Percentiles rank a stretch among this genome's conserved stretches.
Evolutionary conservation across 257 asterid genomes (phyloP).

Genomic region (Euphrasia confusa): DNA sequence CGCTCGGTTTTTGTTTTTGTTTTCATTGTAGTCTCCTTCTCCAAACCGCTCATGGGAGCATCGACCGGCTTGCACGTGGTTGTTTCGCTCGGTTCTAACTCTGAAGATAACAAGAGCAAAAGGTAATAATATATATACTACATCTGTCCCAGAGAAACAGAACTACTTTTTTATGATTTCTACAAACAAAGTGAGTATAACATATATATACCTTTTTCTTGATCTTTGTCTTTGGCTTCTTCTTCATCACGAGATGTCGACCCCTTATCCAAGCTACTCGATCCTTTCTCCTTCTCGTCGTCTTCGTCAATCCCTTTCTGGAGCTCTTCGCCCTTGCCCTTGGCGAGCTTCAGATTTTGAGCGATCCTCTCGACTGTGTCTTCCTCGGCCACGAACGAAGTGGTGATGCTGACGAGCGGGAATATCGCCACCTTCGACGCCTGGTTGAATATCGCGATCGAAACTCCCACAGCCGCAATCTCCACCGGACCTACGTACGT

Average conservation of each 20-base stretch:
- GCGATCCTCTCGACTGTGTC: conserved; percentile 51
- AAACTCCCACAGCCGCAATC: conserved; percentile 84
- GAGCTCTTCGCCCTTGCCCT: background rate
- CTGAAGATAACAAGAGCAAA: background rate
- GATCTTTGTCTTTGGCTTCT: conserved; percentile 24
- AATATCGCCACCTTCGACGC: conserved; percentile 81
- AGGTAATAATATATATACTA: background rate
- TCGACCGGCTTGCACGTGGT: background rate
- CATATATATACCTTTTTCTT: background rate
- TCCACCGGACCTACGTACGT: conserved; percentile 62
- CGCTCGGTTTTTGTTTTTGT: conserved; percentile 29
- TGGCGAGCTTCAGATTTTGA: conserved; percentile 17
- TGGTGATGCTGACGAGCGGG: conserved; percentile 88
- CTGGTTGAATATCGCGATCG: conserved; percentile 83
- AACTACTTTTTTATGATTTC: background rate
- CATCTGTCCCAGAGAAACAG: too few relatives aligned
- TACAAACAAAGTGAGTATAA: background rate
- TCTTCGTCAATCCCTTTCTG: conserved; percentile 5
- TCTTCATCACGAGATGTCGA: background rate
- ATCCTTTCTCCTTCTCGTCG: conserved; percentile 29
- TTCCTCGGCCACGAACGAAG: conserved; percentile 95
- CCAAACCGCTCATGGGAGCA: background rate
- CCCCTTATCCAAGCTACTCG: conserved; percentile 5
- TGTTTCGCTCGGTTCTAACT: background rate
- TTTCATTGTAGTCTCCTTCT: background rate